phyloP scores from a whole-genome alignment of 345 rosid species.

The Lenwebbia sp. region DNA sequence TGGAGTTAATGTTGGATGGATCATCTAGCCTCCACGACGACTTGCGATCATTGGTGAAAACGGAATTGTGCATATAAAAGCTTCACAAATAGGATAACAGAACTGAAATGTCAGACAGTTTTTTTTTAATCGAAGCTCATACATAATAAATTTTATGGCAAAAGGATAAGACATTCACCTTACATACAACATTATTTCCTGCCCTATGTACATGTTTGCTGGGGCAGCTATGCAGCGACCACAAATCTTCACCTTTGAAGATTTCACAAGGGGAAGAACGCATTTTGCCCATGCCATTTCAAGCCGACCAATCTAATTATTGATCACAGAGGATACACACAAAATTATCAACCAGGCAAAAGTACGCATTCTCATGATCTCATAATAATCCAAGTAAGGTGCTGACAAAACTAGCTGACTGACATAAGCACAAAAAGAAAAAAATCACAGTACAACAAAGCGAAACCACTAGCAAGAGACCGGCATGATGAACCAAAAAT shows the following conservation, averaged over 20 bases:
- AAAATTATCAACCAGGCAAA: not conserved
- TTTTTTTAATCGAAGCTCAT: not conserved
- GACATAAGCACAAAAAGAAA: not conserved
- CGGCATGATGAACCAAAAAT: not conserved
- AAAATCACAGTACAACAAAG: not conserved
- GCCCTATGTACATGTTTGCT: constrained; percentile 26
- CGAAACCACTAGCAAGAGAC: not conserved
- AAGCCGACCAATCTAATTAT: constrained; percentile 42
- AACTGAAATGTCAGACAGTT: not conserved
- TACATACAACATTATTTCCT: constrained; percentile 40
- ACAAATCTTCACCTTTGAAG: constrained; percentile 30
- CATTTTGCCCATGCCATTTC: constrained; percentile 51
- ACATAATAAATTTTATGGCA: not conserved
- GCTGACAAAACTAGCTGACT: not conserved
- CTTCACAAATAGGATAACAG: constrained; percentile 4
- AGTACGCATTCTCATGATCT: not conserved
- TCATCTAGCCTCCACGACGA: constrained; percentile 42
- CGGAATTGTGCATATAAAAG: constrained; percentile 38
- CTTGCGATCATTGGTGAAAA: constrained; percentile 22
- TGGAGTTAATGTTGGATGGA: constrained; percentile 20
- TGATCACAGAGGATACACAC: not conserved
- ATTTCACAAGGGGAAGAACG: constrained; percentile 27
- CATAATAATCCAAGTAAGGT: not conserved
- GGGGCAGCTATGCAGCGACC: constrained; percentile 43
- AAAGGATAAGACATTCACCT: constrained; percentile 5